These are phyloP conservation scores for Houttuynia cordata DNA, from an alignment of 164 flowering plant species.

Conservation along the genomic window DNA sequence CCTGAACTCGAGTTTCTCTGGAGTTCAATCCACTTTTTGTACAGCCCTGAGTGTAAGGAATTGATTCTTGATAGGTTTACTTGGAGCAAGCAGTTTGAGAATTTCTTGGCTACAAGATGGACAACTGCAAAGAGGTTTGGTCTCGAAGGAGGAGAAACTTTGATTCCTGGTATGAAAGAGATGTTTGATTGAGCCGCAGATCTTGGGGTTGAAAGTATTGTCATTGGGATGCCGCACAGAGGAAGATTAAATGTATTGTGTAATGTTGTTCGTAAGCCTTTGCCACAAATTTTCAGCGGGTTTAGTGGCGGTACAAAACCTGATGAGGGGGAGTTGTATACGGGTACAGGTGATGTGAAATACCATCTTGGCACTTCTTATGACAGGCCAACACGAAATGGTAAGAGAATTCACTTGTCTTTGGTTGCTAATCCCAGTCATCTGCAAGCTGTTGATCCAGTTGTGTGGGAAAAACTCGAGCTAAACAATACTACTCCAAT, in stretches of 20 bases:
- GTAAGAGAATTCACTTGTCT: constrained; percentile 87
- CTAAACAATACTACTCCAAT: constrained; percentile 85
- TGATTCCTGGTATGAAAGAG: constrained; percentile 99
- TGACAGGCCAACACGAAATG: constrained; percentile 96
- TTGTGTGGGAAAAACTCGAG: constrained; percentile 94
- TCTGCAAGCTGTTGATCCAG: constrained; percentile 95
- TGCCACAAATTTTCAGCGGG: constrained; percentile 86
- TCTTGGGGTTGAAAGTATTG: constrained; percentile 95
- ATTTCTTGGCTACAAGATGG: constrained; percentile 95
- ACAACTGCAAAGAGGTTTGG: constrained; percentile 95
- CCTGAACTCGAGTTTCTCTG: no score
- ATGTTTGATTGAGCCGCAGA: constrained; percentile 95
- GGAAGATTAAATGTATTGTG: constrained; percentile 93
- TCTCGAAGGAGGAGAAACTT: constrained; percentile 94
- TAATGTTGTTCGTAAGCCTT: constrained; percentile 89
- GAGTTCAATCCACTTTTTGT: no score
- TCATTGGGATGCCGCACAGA: constrained; percentile 97
- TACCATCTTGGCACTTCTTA: constrained; percentile 97
- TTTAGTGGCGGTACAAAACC: constrained; percentile 85
- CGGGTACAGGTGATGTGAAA: constrained; percentile 98
- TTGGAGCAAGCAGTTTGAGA: constrained; percentile 97
- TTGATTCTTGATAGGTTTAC: constrained; percentile 90
- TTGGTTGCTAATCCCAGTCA: constrained; percentile 99
- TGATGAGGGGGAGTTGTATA: constrained; percentile 69
- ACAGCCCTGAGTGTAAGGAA: constrained; percentile 52